Evolutionary conservation across 176 grass and related monocot genomes (phyloP).

Genomic region (Rhynchospora tenuis): DNA sequence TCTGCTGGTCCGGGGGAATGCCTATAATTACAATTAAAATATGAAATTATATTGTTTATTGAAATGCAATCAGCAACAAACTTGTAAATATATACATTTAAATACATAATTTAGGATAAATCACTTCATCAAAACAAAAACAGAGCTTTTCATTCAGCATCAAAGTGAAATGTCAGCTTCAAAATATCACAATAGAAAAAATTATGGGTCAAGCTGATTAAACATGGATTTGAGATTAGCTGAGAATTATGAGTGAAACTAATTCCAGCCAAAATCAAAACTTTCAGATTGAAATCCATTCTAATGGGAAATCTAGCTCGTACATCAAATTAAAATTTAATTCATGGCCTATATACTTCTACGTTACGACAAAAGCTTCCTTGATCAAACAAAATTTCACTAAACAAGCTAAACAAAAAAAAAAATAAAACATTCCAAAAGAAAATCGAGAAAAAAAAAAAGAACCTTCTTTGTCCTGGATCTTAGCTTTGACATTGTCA

Average conservation of each 20-base stretch:
- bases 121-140: neutral
- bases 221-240: neutral
- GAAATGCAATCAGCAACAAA: neutral
- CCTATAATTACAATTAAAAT: conserved; percentile 24
- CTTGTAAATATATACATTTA: neutral
- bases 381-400: too few relatives aligned
- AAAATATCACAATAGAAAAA: neutral
- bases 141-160: neutral
- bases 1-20: conserved; percentile 91
- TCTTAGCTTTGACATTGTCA: conserved; percentile 99
- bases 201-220: neutral
- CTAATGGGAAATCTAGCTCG: too few relatives aligned
- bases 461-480: conserved; percentile 92
- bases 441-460: neutral
- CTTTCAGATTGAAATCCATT: too few relatives aligned
- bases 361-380: too few relatives aligned
- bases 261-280: too few relatives aligned
- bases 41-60: neutral
- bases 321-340: too few relatives aligned
- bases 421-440: neutral
- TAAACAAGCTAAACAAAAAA: neutral
- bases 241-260: neutral
- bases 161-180: neutral
- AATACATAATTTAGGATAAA: neutral
- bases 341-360: too few relatives aligned